Percentiles rank a stretch among this genome's conserved stretches.
Conservation (phyloP, 306 rosid species). For the Oemleria cerasiformis region DNA sequence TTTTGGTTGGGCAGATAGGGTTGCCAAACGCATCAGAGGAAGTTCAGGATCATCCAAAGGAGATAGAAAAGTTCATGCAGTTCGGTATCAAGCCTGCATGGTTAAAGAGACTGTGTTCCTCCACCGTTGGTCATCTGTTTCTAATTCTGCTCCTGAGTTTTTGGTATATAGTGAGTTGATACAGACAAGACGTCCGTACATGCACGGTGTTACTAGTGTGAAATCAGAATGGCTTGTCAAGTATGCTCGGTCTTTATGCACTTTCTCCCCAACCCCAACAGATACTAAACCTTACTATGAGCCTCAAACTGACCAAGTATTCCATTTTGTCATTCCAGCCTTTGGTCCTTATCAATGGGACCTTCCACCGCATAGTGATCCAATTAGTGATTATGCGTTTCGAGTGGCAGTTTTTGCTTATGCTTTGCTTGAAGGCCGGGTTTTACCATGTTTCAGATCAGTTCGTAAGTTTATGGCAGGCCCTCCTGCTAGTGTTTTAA, state of each 20-base stretch:
- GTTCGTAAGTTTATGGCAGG: constrained; percentile 63
- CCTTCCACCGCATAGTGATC: constrained; percentile 58
- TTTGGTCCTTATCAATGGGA: constrained; percentile 82
- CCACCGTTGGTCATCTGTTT: constrained; percentile 66
- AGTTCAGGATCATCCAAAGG: constrained; percentile 40
- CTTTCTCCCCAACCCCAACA: constrained; percentile 52
- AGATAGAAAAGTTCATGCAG: constrained; percentile 37
- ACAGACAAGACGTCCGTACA: constrained; percentile 68
- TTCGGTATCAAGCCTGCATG: constrained; percentile 65
- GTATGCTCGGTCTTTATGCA: constrained; percentile 63
- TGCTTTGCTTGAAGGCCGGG: constrained; percentile 86
- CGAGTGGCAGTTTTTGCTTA: constrained; percentile 60
- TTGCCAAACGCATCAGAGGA: constrained; percentile 67
- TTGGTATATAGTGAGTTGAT: constrained; percentile 85
- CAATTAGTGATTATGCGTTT: constrained; percentile 34
- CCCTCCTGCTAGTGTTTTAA: constrained; percentile 66
- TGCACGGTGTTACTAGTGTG: constrained; percentile 82
- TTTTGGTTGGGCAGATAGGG: constrained; percentile 98
- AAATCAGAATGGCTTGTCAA: constrained; percentile 84
- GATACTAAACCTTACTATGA: constrained; percentile 77
- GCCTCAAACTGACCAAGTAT: constrained; percentile 51
- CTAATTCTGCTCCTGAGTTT: constrained; percentile 68
- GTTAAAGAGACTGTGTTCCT: constrained; percentile 69
- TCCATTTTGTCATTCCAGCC: constrained; percentile 58
- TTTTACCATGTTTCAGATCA: constrained; percentile 62